Evolutionary conservation across 106 monocot genomes (phyloP), one percentile per base, ranked within the genome.

Genomic region (Hemerocallis citrina): DNA sequence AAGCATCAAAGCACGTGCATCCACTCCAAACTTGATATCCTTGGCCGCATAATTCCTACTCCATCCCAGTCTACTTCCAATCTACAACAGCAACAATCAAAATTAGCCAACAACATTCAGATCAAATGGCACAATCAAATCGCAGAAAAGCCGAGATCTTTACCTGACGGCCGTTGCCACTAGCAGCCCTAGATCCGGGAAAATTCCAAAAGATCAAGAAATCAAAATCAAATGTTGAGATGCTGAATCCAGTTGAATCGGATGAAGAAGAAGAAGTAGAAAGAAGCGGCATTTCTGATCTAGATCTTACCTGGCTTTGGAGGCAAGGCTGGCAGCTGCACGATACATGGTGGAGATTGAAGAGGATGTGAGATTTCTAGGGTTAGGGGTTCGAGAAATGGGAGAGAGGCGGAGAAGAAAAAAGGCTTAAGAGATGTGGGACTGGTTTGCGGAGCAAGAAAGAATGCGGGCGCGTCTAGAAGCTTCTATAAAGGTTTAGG

Each of bases 1-100:
- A 13, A 85, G 73, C 85, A 85, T 85, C 57, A 80, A 54, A 7
- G 85, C 76, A 29, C 85, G 80, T 22, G 83, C 88, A 32, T 79
- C 83, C 14, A 88, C 76, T n/a, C 88, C 88, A 64, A 88, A 88
- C 14, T 23, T 79, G 66, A 88, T 88, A 41, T 88, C 88, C 54
- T 83, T 88, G 3, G 88, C 83, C 0, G 83, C 88, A 76, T 88
- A 88, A 49, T 79, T 79, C 57, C 88, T 79, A 55, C 70, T 79
- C 79, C 82, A 88, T 55, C 42, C 66, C 8, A 88, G 43, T 17
- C 82, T 79, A 58, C 79, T 83, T 55, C 76, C 82, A 63, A 83
- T 70, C 87, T 88, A 57, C 50, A 73, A 17, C 49, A 32, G 49
- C 24, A 55, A 30, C 8, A 23, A 43, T 57, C 9, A 3, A n/a